phyloP scores from a whole-genome alignment of 2,329 filamentous ascomycete genomes.

The Cladorrhinum sp. region DNA sequence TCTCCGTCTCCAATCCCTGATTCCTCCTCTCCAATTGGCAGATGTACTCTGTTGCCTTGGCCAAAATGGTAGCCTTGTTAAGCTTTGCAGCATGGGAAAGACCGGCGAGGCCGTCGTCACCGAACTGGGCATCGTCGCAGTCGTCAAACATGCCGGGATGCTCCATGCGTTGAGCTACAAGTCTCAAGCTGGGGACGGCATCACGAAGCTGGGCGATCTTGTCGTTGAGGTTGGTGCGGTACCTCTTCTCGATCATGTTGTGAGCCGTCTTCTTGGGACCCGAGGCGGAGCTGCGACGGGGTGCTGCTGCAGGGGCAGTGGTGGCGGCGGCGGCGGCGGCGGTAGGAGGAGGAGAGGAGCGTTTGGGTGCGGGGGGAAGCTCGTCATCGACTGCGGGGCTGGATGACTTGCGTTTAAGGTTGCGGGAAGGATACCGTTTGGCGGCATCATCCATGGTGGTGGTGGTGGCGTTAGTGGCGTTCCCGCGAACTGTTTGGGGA shows the following conservation, averaged over 20 bases:
- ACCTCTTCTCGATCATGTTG: conserved; percentile 83
- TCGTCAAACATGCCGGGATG: conserved; percentile 29
- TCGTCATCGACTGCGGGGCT: conserved; percentile 22
- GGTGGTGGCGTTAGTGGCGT: neutral
- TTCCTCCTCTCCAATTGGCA: conserved; percentile 33
- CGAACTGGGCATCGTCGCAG: conserved; percentile 30
- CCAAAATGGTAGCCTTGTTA: conserved; percentile 43
- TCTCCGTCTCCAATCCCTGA: conserved; percentile 43
- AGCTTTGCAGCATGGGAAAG: conserved; percentile 39
- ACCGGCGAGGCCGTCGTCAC: conserved; percentile 30
- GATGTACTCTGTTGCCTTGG: conserved; percentile 41
- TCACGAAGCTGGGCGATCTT: conserved; percentile 75
- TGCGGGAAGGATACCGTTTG: conserved; percentile 29
- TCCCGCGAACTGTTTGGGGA: neutral
- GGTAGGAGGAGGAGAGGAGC: conserved; percentile 11
- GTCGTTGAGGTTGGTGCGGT: conserved; percentile 79
- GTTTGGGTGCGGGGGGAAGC: conserved; percentile 23
- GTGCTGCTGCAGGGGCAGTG: conserved; percentile 13
- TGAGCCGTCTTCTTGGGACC: conserved; percentile 71
- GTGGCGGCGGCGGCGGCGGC: conserved; percentile 6
- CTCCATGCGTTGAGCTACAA: conserved; percentile 41
- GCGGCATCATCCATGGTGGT: conserved; percentile 3
- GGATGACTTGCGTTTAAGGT: conserved; percentile 35
- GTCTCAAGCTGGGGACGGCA: conserved; percentile 56
- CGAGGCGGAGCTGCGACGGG: conserved; percentile 5